phyloP scores from a whole-genome alignment of 192 early-diverging fungal genomes.

The Coemansia sp. region DNA sequence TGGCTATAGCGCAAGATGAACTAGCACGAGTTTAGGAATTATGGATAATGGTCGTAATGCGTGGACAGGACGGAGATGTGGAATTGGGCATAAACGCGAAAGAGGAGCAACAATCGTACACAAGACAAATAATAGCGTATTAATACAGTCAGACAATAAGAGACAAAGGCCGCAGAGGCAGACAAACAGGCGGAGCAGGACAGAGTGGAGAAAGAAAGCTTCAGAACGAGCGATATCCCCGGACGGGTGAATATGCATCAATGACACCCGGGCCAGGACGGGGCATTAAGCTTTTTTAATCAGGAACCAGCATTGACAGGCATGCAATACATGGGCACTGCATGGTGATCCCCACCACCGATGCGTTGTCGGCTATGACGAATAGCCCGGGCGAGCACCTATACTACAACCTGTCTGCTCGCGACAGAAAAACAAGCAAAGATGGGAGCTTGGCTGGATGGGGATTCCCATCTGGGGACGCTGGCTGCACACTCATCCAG shows the following conservation, averaged over 20 bases:
- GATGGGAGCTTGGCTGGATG: background rate
- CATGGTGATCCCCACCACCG: slow-evolving; percentile 10
- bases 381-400: background rate
- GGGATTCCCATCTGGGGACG: background rate
- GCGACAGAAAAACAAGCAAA: background rate
- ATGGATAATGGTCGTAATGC: background rate
- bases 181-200: background rate
- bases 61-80: background rate
- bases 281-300: slow-evolving; percentile 22
- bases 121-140: slow-evolving; percentile 1
- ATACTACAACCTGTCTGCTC: background rate
- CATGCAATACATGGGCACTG: slow-evolving; percentile 14
- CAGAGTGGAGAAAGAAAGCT: background rate
- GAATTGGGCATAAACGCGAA: slow-evolving; percentile 1
- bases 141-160: slow-evolving; percentile 2
- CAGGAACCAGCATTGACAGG: slow-evolving; percentile 9
- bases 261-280: background rate
- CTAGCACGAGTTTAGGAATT: background rate
- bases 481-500: slow-evolving; percentile 1
- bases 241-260: background rate
- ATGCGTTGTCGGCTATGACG: slow-evolving; percentile 4
- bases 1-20: background rate
- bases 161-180: background rate
- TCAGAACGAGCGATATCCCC: slow-evolving; percentile 2
- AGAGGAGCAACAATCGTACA: background rate